phyloP scores from a whole-genome alignment of 1,284 basidiomycete genomes.

The Xanthoconium separans region DNA sequence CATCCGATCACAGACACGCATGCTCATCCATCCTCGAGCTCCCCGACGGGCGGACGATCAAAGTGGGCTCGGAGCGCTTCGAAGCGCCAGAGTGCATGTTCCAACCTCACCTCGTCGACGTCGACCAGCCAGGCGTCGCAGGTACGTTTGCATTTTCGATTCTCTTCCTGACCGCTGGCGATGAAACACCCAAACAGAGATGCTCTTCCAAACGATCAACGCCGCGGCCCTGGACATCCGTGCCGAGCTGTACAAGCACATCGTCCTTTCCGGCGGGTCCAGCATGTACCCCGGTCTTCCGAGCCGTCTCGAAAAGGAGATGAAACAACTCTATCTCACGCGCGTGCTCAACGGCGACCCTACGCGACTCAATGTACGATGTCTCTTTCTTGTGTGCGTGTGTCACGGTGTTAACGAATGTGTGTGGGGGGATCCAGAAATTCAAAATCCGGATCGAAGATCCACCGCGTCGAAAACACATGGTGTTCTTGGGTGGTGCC shows the following conservation, averaged over 20 bases:
- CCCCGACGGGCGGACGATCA: conserved; percentile 95
- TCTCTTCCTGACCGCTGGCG: too few relatives aligned
- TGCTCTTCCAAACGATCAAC: conserved; percentile 97
- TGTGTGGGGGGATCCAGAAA: conserved; percentile 79
- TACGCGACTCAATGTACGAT: conserved; percentile 73
- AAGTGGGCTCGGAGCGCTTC: conserved; percentile 98
- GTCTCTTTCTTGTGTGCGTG: not conserved
- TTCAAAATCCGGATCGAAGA: conserved; percentile 99
- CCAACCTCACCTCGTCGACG: conserved; percentile 96
- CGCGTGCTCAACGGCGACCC: conserved; percentile 87
- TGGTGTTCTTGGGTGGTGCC: conserved; percentile 98
- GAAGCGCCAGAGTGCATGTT: conserved; percentile 99
- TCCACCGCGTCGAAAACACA: conserved; percentile 96
- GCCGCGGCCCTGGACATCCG: conserved; percentile 89
- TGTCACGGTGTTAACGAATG: not conserved
- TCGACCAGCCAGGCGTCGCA: conserved; percentile 96
- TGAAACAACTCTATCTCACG: conserved; percentile 97
- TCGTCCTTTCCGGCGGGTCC: conserved; percentile 95
- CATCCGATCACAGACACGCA: not conserved
- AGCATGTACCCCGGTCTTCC: conserved; percentile 99
- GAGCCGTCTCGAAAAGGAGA: conserved; percentile 96
- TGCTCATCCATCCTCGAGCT: conserved; percentile 50
- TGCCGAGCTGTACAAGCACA: conserved; percentile 94
- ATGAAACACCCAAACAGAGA: too few relatives aligned
- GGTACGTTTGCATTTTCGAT: conserved; percentile 44